Base-by-base conservation (phyloP, 495 filamentous ascomycete species). In the Cenococcum geophilum region DNA sequence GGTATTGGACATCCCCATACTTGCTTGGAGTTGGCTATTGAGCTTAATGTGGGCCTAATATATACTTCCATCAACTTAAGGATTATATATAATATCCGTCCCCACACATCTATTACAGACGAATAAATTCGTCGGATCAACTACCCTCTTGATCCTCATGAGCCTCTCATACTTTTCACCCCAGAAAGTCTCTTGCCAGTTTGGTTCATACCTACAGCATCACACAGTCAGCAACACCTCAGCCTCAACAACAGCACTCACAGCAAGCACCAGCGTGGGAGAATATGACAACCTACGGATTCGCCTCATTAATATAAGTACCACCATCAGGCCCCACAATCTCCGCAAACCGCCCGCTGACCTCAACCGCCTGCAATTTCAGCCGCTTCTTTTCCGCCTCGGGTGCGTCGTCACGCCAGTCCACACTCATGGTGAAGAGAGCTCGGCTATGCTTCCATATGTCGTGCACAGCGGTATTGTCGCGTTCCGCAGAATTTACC, bases 61-160 rank as follows among this genome's bases (percentile, higher is more conserved):
- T 32, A 32, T 6, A 3, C 27, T 6, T 32, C 27, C 27, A 32
- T 32, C 2, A 32, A 32, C 2, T 16, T 62, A 62, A 5, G 59
- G 59, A 8, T 56, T 20, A 45, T 53, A 62, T 18, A 57, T 27
- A 20, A 62, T n/a, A 49, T 62, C 59, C 16, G 51, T 36, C 16
- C 59, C 59, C 4, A 62, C 59, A 48, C 59, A 62, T 22, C 59
- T 42, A 27, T 62, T 62, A 34, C 59, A 62, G 9, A 62, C 59
- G 22, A 59, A 51, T 10, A 59, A 11, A 11, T 43, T 43, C 57
- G 25, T 50, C 11, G 57, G 57, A 25, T 59, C 57, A 59, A 48
- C 10, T 32, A 35, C 22, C 23, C 45, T 59, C 57, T 59, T 59
- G 12, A 59, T 42, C 23, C 45, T 23, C 18, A 42, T n/a, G 4